Evolutionary conservation across 1,139 yeast genomes (phyloP), one percentile per base, ranked within the genome.

Genomic region (Eremothecium cymbalariae): DNA sequence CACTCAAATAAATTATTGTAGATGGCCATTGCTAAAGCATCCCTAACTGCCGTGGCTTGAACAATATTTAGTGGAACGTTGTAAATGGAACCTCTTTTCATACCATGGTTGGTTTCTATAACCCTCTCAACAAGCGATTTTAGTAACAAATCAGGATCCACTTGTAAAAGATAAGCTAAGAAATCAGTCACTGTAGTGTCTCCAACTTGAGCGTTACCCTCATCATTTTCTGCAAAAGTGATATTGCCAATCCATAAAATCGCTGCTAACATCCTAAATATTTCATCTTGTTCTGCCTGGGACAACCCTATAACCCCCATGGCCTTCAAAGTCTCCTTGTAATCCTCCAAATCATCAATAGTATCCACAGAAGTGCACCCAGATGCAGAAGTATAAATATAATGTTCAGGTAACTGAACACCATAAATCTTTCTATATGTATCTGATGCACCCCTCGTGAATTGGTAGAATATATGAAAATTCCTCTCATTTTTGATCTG

Each of bases 401-500:
- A 93, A 34, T 90, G 77, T 53, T 90, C 97, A 1, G 98, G 98
- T 21, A 79, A 77, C 61, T 88, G 98, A 39, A 93, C 76, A 33
- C 98, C 98, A 57, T 67, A 88, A 30, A 62, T 65, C 48, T 84
- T 86, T 55, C 94, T 78, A 56, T 90, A 88, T 41, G 71, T 70
- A 18, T 86, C 86, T 9, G 88, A 76, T 11, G 96, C 94, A 44
- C 84, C 84, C 56, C 90, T 93, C 12, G 97, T 82, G 57, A 84
- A 80, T 62, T 93, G 99, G 57, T 93, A 93, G 59, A 93, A 93
- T 39, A 93, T 93, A 59, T 93, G 99, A 65, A 90, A 93, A 57
- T 90, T 90, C 57, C 99, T 75, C 65, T 93, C 99, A 51, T 83
- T 78, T 45, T 75, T 69, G 49, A 88, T 84, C 60, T 93, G 99